A percentile compares a stretch with the other conserved stretches of the same genome.
Evolutionary conservation across 306 rosid species (phyloP).

Genomic region (Acacia melanoxylon): DNA sequence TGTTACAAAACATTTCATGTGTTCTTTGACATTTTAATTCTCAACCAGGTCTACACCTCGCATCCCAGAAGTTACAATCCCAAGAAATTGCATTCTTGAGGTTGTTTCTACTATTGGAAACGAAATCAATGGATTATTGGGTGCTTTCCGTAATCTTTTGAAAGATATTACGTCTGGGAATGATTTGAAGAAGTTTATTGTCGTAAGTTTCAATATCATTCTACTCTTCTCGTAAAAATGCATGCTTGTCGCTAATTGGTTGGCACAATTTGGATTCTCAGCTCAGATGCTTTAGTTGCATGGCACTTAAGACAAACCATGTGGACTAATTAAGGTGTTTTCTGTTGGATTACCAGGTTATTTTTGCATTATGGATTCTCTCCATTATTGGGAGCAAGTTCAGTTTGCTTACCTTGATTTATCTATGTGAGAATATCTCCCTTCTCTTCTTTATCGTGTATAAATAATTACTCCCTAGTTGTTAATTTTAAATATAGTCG

Average conservation of each 20-base stretch:
- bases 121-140: conserved; percentile 55
- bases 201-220: conserved; percentile 42
- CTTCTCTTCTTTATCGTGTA: not conserved
- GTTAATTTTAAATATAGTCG: too few relatives aligned
- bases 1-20: not conserved
- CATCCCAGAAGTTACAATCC: conserved; percentile 60
- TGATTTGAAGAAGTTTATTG: conserved; percentile 67
- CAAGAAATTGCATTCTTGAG: conserved; percentile 51
- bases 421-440: conserved; percentile 41
- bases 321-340: not conserved
- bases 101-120: conserved; percentile 50
- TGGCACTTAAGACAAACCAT: not conserved
- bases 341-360: conserved; percentile 37
- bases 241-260: not conserved
- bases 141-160: conserved; percentile 26
- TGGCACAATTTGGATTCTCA: not conserved
- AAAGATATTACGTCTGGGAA: conserved; percentile 71
- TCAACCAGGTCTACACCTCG: conserved; percentile 67
- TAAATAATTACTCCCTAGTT: too few relatives aligned
- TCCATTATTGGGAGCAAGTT: conserved; percentile 53
- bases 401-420: conserved; percentile 57
- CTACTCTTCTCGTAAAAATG: conserved; percentile 16
- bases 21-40: conserved; percentile 20
- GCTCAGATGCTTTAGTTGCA: not conserved
- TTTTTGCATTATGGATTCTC: conserved; percentile 51